Base-by-base conservation (phyloP, 2,329 filamentous ascomycete species). In the Acrocalymma vagum region DNA sequence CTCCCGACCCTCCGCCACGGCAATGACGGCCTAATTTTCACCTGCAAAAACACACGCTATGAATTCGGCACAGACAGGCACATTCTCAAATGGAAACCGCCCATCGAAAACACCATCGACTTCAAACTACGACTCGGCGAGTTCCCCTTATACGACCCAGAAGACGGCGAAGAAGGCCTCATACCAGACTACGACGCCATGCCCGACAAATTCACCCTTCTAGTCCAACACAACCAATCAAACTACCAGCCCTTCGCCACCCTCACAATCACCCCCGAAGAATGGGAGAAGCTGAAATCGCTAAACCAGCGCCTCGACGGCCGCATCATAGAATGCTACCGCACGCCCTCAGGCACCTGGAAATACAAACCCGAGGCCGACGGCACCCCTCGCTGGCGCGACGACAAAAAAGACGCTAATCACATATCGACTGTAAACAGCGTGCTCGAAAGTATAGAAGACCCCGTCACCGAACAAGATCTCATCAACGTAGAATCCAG, bases 11-110 rank as follows among this genome's bases (percentile, higher is more conserved):
- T 99, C 23, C 87, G 86, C 54, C 94, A 99, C 66, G 92, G 93
- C 48, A 97, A 96, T 68, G 94, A 99, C 67, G 94, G 94, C 5
- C 80, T 99, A 30, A 96, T 99, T 63, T 99, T 97, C 72, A 97
- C 94, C n/a, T 96, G 93, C 73, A 85, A 89, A 51, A 87, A 84
- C 58, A 90, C 89, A 13, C 81, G 86, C 8, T 99, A 99, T 75
- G 86, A 86, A 58, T 86, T 88, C 53, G 94, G 94, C 54, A 99
- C 94, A 9, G 94, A 99, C 70, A 83, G 83, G 33, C 87, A 96
- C 67, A 99, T 96, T 50, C 77, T 99, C 25, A 99, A 99, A 71
- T 99, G 94, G 94, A 99, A 99, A 72, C 91, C 93, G 0, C 90
- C 90, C 4, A 80, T 89, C 53, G 94, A 99, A 69, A 99, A 99